These are phyloP conservation scores for Prunus mongolica DNA, from an alignment of 306 rosid genomes.

Conservation along the genomic window DNA sequence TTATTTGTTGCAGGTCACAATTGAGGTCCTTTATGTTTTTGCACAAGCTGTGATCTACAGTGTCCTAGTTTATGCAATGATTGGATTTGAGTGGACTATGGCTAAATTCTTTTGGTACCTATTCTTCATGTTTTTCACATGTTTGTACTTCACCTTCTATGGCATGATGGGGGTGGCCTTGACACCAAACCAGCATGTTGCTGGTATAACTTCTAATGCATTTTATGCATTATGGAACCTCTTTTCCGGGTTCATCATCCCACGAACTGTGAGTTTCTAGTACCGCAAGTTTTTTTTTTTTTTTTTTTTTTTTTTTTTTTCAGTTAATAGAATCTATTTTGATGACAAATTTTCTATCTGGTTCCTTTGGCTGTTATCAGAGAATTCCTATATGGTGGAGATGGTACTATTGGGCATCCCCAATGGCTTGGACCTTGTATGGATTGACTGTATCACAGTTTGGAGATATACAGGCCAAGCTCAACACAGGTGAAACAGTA, in stretches of 20 bases:
- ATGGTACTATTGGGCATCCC: conserved; percentile 54
- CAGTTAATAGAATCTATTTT: background rate
- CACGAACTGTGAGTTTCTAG: conserved; percentile 27
- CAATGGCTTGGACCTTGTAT: conserved; percentile 56
- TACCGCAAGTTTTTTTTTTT: background rate
- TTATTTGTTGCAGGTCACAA: conserved; percentile 26
- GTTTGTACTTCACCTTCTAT: conserved; percentile 43
- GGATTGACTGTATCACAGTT: conserved; percentile 57
- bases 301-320: too few species aligned
- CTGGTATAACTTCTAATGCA: conserved; percentile 20
- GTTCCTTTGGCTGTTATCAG: conserved; percentile 21
- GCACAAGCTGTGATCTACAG: conserved; percentile 35
- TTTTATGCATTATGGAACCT: conserved; percentile 37
- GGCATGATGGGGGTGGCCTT: conserved; percentile 53
- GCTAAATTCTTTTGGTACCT: conserved; percentile 39
- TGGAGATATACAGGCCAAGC: conserved; percentile 35
- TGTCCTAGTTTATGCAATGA: conserved; percentile 41
- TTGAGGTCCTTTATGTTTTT: conserved; percentile 41
- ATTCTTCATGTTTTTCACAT: conserved; percentile 42
- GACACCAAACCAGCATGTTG: conserved; percentile 33
- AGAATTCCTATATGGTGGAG: conserved; percentile 64
- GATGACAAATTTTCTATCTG: background rate
- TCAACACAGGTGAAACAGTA: conserved; percentile 5
- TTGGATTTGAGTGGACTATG: conserved; percentile 44
- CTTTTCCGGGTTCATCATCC: conserved; percentile 43